Evolutionary conservation across 208 protist species (phyloP), one percentile per base, ranked within the genome.

Genomic region (Trichomonas tenax): DNA sequence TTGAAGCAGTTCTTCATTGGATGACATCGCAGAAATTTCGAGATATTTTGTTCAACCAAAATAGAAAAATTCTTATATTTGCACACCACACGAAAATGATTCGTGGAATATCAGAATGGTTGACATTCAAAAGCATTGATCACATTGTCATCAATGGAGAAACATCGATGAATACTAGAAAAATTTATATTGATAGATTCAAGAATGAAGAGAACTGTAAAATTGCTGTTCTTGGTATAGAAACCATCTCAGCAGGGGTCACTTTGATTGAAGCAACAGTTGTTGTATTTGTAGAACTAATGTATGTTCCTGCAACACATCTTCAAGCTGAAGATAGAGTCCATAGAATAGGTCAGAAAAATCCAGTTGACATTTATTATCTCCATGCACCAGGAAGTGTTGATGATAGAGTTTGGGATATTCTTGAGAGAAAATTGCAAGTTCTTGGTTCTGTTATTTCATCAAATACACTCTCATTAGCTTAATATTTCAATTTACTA

Each of bases 221-320:
- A 95, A 51, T 96, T 95, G 95, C 86, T 15, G 45, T 96, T 49
- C 44, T 96, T 17, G 46, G 95, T 58, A 58, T 96, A 6, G 81
- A 93, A 45, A 86, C 49, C 51, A 96, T 72, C 21, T 36, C 84
- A n/a, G 82, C 58, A 45, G 96, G 96, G 17, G 93, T 98, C 45
- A 97, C 97, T 31, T 49, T 98, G 15, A 97, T 96, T 26, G 96
- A 96, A 44, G 96, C 97, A 21, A 88, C 72, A 45, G 96, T 95
- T 82, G 97, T 98, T 21, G 86, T 98, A 11, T 98, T 98, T 72
- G 97, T 96, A 8, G 97, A 98, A 63, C 90, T 98, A 14, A 82
- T 63, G 58, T 98, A 97, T 97, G 97, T 72, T 31, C 97, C 97
- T n/a, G 95, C 63, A 11, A 88, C 96, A 31, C 93, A 98, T 38